Evolutionary conservation across 2,329 filamentous ascomycete species (phyloP).

Genomic region (Cladosporium velox): DNA sequence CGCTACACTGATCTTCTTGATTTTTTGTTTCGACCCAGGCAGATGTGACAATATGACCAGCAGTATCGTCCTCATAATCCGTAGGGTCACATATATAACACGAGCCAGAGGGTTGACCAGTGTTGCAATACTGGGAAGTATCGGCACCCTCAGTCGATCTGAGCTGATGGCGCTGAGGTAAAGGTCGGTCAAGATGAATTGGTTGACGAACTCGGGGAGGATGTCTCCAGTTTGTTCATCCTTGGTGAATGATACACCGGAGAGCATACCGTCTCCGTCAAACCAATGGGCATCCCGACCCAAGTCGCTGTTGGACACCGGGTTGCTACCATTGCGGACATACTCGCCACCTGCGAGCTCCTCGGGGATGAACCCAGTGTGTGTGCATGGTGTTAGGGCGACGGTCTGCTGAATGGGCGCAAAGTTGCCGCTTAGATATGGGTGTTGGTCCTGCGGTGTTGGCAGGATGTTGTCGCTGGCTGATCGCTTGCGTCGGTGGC

Average conservation of each 20-base stretch:
- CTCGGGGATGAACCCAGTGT: slow-evolving; percentile 61
- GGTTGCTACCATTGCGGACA: slow-evolving; percentile 71
- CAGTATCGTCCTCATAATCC: slow-evolving; percentile 59
- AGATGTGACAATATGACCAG: slow-evolving; percentile 61
- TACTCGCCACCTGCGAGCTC: slow-evolving; percentile 71
- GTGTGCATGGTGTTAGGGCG: slow-evolving; percentile 58
- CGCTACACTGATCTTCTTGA: slow-evolving; percentile 70
- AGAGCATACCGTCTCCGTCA: slow-evolving; percentile 74
- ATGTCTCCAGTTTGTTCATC: slow-evolving; percentile 45
- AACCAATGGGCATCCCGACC: slow-evolving; percentile 71
- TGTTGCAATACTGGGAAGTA: slow-evolving; percentile 68
- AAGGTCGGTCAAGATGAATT: slow-evolving; percentile 68
- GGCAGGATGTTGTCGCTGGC: slow-evolving; percentile 32
- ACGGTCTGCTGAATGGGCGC: slow-evolving; percentile 62
- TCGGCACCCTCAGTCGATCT: slow-evolving; percentile 53
- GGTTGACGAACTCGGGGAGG: slow-evolving; percentile 67
- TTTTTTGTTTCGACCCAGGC: slow-evolving; percentile 56
- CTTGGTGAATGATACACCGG: slow-evolving; percentile 63
- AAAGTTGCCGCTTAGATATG: slow-evolving; percentile 66
- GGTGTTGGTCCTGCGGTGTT: slow-evolving; percentile 42
- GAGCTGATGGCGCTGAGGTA: slow-evolving; percentile 58
- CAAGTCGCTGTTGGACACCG: slow-evolving; percentile 61
- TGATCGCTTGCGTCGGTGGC: slow-evolving; percentile 37
- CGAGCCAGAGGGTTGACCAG: slow-evolving; percentile 62
- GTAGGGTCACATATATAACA: slow-evolving; percentile 52